Evolutionary conservation across 116 monocot species (phyloP).

Genomic region (Posidonia oceanica): DNA sequence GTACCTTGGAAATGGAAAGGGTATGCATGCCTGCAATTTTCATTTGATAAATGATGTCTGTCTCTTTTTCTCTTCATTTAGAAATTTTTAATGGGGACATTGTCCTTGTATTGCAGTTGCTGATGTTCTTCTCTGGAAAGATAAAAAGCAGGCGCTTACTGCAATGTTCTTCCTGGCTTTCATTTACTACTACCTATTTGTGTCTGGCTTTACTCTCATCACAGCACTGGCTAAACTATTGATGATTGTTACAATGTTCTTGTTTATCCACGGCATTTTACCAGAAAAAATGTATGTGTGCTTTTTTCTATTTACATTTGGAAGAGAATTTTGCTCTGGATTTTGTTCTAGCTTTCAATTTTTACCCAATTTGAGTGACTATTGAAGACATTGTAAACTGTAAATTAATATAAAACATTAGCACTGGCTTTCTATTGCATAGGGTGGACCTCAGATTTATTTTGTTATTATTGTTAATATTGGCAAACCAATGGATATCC

Average conservation of each 20-base stretch:
- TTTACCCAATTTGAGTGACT: too few species aligned
- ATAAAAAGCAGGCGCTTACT: constrained; percentile 57
- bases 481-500: too few species aligned
- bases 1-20: constrained; percentile 60
- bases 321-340: background rate
- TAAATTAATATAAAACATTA: background rate
- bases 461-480: too few species aligned
- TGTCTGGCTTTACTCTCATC: constrained; percentile 57
- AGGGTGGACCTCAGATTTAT: background rate
- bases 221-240: constrained; percentile 76
- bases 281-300: constrained; percentile 61
- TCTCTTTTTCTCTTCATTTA: background rate
- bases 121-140: constrained; percentile 71
- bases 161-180: constrained; percentile 41
- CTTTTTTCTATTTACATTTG: background rate
- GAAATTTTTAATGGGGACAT: constrained; percentile 1
- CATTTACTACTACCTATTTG: constrained; percentile 68
- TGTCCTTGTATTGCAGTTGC: constrained; percentile 60
- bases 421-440: background rate
- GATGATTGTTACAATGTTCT: constrained; percentile 43
- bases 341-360: too few species aligned
- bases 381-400: background rate
- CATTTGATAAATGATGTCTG: background rate
- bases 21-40: constrained; percentile 27
- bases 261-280: constrained; percentile 68